Evolutionary conservation across 2,329 filamentous ascomycete species (phyloP), one percentile per base, ranked within the genome.

Genomic region (Periconia digitata): DNA sequence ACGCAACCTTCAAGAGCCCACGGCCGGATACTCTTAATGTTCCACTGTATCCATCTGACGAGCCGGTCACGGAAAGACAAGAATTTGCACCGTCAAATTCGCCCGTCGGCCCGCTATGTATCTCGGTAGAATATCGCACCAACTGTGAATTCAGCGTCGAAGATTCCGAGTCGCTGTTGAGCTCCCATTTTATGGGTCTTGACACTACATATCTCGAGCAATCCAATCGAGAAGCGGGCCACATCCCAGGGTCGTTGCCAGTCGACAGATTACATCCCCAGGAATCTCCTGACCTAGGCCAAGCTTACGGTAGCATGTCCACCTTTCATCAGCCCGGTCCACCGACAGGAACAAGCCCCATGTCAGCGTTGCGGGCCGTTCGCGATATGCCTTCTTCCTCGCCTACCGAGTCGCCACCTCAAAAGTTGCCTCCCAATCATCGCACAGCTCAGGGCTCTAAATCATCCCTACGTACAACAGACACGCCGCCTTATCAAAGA

Each of bases 131-230:
- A 10, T 96, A 95, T 72, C 86, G 94, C 54, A 89, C 85, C 49
- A 90, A 94, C 64, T 95, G 90, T 74, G 90, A 87, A 62, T 96
- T 99, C 70, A 85, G 88, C 39, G 85, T 97, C 34, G 92, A 95
- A 61, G 90, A 96, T 70, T 88, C 91, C 0, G 94, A 97, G 72
- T 87, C 92, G 5, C 74, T 97, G 8, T 74, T 97, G 37, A 96
- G 92, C 73, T 96, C 92, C 13, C 86, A 90, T 24, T 96, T 97
- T 65, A 91, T 96, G 82, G 91, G 90, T 13, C 82, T 90, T 32
- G 92, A 96, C 66, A 91, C 96, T 66, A 85, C 89, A 51, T 89
- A 90, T 63, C 95, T 95, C 69, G 84, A 85, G 51, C 91, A 91
- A 8, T 72, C 94, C 16, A 81, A 80, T 51, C 79, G 82, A 44